A percentile compares a stretch with the other conserved stretches of the same genome.
These are phyloP conservation scores for Wickerhamiella azymoides DNA, from an alignment of 805 yeast species.

Conservation along the genomic window DNA sequence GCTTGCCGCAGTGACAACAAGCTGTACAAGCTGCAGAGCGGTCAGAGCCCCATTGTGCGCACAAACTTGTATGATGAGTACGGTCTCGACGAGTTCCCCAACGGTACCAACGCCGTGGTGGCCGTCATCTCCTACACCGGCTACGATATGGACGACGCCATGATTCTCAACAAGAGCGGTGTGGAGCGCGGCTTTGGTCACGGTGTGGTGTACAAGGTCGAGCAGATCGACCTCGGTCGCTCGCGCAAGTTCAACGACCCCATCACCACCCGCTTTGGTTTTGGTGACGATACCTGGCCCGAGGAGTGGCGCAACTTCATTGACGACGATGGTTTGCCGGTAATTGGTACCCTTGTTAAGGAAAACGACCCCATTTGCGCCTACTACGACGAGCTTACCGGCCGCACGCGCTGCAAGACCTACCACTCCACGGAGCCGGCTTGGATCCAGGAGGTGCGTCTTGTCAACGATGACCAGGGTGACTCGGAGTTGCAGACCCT, in stretches of 20 bases:
- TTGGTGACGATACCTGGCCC: constrained; percentile 89
- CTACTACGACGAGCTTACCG: constrained; percentile 76
- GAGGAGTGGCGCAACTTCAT: constrained; percentile 75
- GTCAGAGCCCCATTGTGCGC: constrained; percentile 94
- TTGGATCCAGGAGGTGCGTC: constrained; percentile 85
- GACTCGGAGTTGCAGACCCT: constrained; percentile 71
- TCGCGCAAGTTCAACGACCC: constrained; percentile 87
- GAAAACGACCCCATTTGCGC: constrained; percentile 96
- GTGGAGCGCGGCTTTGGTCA: constrained; percentile 97
- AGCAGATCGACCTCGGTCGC: constrained; percentile 68
- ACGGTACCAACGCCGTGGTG: constrained; percentile 95
- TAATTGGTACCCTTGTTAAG: constrained; percentile 71
- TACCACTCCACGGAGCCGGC: constrained; percentile 94
- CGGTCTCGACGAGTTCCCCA: constrained; percentile 97
- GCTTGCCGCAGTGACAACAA: constrained; percentile 89
- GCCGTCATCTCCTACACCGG: constrained; percentile 98
- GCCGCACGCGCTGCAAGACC: constrained; percentile 81
- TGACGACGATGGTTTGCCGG: constrained; percentile 87
- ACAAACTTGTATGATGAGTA: constrained; percentile 88
- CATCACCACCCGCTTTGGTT: constrained; percentile 84
- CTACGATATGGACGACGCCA: constrained; percentile 99
- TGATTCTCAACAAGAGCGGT: constrained; percentile 94
- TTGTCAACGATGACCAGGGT: constrained; percentile 68
- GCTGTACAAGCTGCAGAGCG: constrained; percentile 80
- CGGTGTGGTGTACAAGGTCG: constrained; percentile 92